Evolutionary conservation across 139 green algal species (phyloP).

Genomic region (Astrephomene gubernaculifera): DNA sequence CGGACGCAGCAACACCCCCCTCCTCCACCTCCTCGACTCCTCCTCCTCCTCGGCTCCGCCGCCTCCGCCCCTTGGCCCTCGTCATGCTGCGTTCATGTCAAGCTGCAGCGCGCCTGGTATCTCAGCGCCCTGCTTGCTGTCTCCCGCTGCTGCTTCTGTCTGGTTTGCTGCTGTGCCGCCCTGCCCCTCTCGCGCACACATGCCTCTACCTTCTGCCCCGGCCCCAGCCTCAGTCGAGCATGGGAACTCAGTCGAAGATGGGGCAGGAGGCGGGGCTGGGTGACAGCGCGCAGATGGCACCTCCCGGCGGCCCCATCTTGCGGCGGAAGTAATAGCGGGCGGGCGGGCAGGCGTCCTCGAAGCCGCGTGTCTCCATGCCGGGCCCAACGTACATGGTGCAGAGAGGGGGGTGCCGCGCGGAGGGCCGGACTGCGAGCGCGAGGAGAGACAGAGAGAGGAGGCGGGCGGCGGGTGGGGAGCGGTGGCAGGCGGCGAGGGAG

Average conservation of each 20-base stretch:
- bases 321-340: constrained; percentile 55
- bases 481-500: not conserved
- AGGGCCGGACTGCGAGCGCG: constrained; percentile 29
- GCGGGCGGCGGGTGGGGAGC: not conserved
- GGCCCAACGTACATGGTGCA: constrained; percentile 62
- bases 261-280: constrained; percentile 34
- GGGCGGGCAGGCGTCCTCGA: constrained; percentile 45
- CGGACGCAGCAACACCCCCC: constrained; percentile 20
- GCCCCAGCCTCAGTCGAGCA: no score
- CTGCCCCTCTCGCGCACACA: no score
- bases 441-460: not conserved
- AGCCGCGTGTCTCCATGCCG: constrained; percentile 28
- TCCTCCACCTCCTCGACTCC: no score
- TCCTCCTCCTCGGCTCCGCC: no score
- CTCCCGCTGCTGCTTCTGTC: no score
- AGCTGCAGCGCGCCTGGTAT: no score
- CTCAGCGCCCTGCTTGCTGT: no score
- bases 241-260: not conserved
- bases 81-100: no score
- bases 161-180: no score
- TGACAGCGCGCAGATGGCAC: constrained; percentile 37
- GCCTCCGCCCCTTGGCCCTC: no score
- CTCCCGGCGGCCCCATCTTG: constrained; percentile 55
- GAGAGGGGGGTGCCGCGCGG: constrained; percentile 38
- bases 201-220: no score